These are phyloP conservation scores for Calonectria multiphialidica DNA, from an alignment of 2,329 filamentous ascomycete genomes.

Conservation along the genomic window DNA sequence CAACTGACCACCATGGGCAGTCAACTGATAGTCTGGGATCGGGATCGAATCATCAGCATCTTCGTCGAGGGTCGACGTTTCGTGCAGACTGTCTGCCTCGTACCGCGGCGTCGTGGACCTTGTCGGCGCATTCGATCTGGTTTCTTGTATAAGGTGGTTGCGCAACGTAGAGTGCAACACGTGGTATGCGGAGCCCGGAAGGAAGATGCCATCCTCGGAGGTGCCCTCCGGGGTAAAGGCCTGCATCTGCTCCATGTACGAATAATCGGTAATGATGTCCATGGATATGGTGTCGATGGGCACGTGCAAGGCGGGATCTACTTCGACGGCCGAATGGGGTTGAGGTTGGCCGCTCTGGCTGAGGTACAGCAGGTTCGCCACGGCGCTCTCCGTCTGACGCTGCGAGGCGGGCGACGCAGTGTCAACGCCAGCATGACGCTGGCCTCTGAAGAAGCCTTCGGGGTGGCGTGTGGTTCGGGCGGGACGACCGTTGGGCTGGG, in stretches of 20 bases:
- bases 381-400: constrained; percentile 50
- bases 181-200: constrained; percentile 60
- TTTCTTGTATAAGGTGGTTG: constrained; percentile 58
- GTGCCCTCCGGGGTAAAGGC: constrained; percentile 48
- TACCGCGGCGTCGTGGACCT: constrained; percentile 37
- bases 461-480: neutral
- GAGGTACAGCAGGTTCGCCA: constrained; percentile 51
- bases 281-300: constrained; percentile 31
- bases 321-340: constrained; percentile 21
- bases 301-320: constrained; percentile 37
- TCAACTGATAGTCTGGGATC: constrained; percentile 33
- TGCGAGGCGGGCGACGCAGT: constrained; percentile 38
- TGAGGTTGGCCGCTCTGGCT: constrained; percentile 46
- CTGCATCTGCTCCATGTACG: constrained; percentile 43
- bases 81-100: constrained; percentile 25
- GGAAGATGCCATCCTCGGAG: constrained; percentile 57
- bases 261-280: constrained; percentile 38
- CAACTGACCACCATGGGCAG: constrained; percentile 1
- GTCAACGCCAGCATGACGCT: constrained; percentile 8
- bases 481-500: constrained; percentile 1
- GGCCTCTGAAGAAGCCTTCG: constrained; percentile 22
- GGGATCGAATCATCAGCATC: constrained; percentile 26
- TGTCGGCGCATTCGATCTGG: constrained; percentile 54
- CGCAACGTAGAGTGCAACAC: constrained; percentile 59
- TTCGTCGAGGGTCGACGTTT: constrained; percentile 9